Base-by-base conservation (phyloP, 495 filamentous ascomycete genomes). In the Penicillium silybi region DNA sequence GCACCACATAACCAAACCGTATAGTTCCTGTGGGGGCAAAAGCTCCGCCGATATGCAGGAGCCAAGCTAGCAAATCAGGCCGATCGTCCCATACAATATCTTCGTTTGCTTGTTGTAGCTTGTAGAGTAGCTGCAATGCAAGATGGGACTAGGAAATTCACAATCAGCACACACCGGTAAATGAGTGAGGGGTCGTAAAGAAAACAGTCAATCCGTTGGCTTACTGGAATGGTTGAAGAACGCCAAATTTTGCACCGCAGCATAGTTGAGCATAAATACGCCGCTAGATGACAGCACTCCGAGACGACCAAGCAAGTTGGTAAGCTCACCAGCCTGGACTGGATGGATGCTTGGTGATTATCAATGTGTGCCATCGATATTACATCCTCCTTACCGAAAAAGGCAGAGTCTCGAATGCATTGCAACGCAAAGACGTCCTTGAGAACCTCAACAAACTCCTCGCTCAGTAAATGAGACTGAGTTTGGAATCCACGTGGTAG, bases 171-270 rank as follows among this genome's bases (percentile, higher is more conserved):
- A 16, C 8, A 0, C 5, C 15, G 17, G 2, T 1, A 17, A 17
- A 2, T 34, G 13, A 34, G 25, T 6, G 2, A 10, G 23, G 27
- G 25, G 40, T 13, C 1, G 35, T 17, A 22, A 15, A 25, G 22
- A 43, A 40, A 3, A 13, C 6, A 8, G 1, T 6, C 22, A 6
- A 20, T 4, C 34, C 0, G 22, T 9, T 25, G 18, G 61, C 65
- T 48, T 59, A 72, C 69, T 2, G 69, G 69, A 62, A 68, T 57
- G 1, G 61, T 57, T 13, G 60, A 68, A 39, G 52, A 42, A 50
- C 63, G 48, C 69, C 69, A 73, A 17, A 71, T 25, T 44, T 68
- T 69, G 54, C 69, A 73, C 39, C 69, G 53, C n/a, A 73, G 51
- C 66, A 69, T 70, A 22, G 52, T 47, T 18, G 66, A 64, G 48